These are phyloP conservation scores for Fusarium cyanostomum DNA, from an alignment of 2,329 filamentous ascomycete species.

Conservation along the genomic window DNA sequence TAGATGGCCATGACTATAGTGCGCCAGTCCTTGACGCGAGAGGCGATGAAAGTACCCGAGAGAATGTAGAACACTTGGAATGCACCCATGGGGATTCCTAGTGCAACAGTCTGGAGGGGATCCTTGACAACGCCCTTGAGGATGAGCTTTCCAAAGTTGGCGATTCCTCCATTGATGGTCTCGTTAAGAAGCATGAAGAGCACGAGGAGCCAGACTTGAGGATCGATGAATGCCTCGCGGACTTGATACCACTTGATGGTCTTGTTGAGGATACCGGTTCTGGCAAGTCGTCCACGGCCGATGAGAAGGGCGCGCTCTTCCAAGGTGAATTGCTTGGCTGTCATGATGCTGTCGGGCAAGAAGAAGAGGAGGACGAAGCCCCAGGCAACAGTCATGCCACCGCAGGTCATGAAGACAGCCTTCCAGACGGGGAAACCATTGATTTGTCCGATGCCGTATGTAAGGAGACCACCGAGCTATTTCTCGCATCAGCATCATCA, in stretches of 20 bases:
- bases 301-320: slow-evolving; percentile 59
- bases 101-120: slow-evolving; percentile 53
- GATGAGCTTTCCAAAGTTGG: slow-evolving; percentile 63
- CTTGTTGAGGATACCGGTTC: slow-evolving; percentile 58
- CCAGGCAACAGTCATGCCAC: slow-evolving; percentile 58
- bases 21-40: slow-evolving; percentile 57
- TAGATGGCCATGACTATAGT: slow-evolving; percentile 62
- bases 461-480: slow-evolving; percentile 53
- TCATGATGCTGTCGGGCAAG: slow-evolving; percentile 58
- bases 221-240: slow-evolving; percentile 57
- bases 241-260: slow-evolving; percentile 59
- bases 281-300: slow-evolving; percentile 65
- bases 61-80: slow-evolving; percentile 63
- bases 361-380: slow-evolving; percentile 54
- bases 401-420: slow-evolving; percentile 63
- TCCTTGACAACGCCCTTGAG: slow-evolving; percentile 56
- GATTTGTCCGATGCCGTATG: slow-evolving; percentile 64
- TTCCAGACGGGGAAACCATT: slow-evolving; percentile 56
- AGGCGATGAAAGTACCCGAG: slow-evolving; percentile 60
- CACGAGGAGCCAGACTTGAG: slow-evolving; percentile 61
- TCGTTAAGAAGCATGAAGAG: slow-evolving; percentile 66
- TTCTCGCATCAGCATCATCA: not conserved
- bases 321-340: slow-evolving; percentile 38
- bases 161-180: slow-evolving; percentile 61
- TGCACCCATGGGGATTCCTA: slow-evolving; percentile 62